A percentile compares a stretch with the other conserved stretches of the same genome.
These are phyloP conservation scores for Tuber calosporum DNA, from an alignment of 495 filamentous ascomycete genomes.

Conservation along the genomic window DNA sequence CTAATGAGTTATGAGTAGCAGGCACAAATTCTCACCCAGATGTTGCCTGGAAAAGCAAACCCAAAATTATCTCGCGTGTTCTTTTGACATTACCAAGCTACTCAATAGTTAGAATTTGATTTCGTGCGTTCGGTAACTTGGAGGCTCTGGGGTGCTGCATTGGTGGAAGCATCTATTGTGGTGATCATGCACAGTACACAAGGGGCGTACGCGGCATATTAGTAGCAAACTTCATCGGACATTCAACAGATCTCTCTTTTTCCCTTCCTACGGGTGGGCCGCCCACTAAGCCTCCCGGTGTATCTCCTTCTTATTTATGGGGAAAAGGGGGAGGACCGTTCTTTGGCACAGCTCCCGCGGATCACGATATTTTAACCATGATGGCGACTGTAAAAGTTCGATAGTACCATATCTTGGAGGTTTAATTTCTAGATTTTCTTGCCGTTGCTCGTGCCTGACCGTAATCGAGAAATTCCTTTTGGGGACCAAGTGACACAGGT, in stretches of 20 bases:
- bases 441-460: not conserved
- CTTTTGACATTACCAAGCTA: not conserved
- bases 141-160: not conserved
- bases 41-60: not conserved
- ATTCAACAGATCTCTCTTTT: not conserved
- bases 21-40: not conserved
- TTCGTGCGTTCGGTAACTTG: not conserved
- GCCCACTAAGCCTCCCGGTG: not conserved
- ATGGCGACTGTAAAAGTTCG: not conserved
- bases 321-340: not conserved
- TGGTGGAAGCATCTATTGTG: not conserved
- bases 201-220: not conserved
- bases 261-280: not conserved
- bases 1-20: not conserved
- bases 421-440: not conserved
- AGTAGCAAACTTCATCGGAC: not conserved
- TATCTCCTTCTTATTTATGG: not conserved
- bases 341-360: not conserved
- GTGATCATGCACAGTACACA: not conserved
- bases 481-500: too few species aligned
- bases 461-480: not conserved
- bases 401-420: not conserved
- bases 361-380: not conserved
- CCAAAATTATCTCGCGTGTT: not conserved
- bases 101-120: not conserved